These are phyloP conservation scores for Grigorovia humatica DNA, from an alignment of 805 yeast species.

Conservation along the genomic window DNA sequence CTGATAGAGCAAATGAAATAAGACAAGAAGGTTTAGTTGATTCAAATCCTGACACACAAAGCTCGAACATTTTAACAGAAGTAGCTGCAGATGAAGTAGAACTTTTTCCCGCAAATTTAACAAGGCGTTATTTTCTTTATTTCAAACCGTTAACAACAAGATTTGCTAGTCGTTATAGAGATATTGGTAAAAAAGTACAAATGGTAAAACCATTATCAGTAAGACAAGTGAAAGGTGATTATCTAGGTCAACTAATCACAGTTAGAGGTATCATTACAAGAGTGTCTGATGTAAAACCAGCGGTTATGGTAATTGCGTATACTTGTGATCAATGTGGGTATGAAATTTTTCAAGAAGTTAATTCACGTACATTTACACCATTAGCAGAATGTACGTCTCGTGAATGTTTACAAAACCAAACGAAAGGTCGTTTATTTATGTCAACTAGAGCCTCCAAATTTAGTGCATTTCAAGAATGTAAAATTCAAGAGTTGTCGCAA, in stretches of 20 bases:
- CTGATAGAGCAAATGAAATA: constrained; percentile 56
- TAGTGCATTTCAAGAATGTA: constrained; percentile 88
- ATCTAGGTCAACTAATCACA: constrained; percentile 79
- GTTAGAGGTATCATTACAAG: constrained; percentile 91
- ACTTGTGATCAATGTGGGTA: constrained; percentile 96
- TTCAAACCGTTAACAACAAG: constrained; percentile 63
- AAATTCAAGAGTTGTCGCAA: constrained; percentile 85
- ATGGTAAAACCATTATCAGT: constrained; percentile 63
- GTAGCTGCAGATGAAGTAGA: constrained; percentile 34
- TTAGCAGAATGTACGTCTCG: constrained; percentile 74
- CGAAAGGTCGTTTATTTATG: constrained; percentile 83
- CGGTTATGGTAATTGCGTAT: constrained; percentile 83
- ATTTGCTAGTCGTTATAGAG: constrained; percentile 21
- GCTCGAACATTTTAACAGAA: constrained; percentile 26
- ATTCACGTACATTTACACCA: constrained; percentile 77
- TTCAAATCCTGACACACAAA: constrained; percentile 15
- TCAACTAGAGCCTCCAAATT: constrained; percentile 94
- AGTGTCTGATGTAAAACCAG: constrained; percentile 92
- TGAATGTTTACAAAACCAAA: constrained; percentile 66
- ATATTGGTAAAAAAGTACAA: constrained; percentile 8
- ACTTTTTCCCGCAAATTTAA: constrained; percentile 74
- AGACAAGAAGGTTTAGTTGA: constrained; percentile 31
- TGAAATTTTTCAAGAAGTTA: constrained; percentile 94
- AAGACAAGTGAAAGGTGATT: constrained; percentile 76
- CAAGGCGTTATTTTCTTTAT: constrained; percentile 78